phyloP scores from a whole-genome alignment of 805 yeast species.

The Maudiozyma barnettii region DNA sequence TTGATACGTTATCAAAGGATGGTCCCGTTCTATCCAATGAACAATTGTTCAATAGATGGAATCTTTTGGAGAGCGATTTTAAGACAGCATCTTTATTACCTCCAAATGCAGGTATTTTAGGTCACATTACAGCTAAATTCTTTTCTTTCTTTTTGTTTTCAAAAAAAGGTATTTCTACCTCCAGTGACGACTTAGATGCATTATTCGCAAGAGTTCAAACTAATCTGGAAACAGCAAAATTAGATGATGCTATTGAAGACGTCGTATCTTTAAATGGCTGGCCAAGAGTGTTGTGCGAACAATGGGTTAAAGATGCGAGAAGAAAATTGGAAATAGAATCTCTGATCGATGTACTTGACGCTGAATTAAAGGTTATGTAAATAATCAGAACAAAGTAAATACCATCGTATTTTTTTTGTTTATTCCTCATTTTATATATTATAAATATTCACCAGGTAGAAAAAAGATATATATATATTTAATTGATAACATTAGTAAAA shows the following conservation, averaged over 20 bases:
- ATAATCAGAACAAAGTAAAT: background rate
- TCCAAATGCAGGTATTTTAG: conserved; percentile 91
- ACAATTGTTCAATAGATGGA: conserved; percentile 75
- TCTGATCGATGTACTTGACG: conserved; percentile 56
- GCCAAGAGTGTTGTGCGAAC: conserved; percentile 82
- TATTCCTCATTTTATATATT: background rate
- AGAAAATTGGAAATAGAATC: conserved; percentile 83
- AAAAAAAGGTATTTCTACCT: conserved; percentile 64
- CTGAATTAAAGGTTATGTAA: conserved; percentile 47
- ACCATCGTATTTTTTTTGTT: background rate
- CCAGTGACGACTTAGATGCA: conserved; percentile 72
- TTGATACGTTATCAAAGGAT: conserved; percentile 31
- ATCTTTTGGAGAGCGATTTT: conserved; percentile 70
- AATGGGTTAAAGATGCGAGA: conserved; percentile 87
- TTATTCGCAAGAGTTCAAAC: conserved; percentile 79
- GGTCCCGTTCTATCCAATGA: conserved; percentile 64
- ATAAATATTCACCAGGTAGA: background rate
- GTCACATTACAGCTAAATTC: conserved; percentile 72
- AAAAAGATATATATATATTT: background rate
- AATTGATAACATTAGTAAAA: background rate
- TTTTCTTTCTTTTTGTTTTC: conserved; percentile 69
- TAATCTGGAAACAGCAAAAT: conserved; percentile 61
- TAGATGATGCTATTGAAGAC: conserved; percentile 87
- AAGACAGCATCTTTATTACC: conserved; percentile 84
- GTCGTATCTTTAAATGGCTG: conserved; percentile 84